Percentiles rank a stretch among this genome's conserved stretches.
Evolutionary conservation across 805 yeast genomes (phyloP).

Genomic region (Kluyveromyces siamensis): DNA sequence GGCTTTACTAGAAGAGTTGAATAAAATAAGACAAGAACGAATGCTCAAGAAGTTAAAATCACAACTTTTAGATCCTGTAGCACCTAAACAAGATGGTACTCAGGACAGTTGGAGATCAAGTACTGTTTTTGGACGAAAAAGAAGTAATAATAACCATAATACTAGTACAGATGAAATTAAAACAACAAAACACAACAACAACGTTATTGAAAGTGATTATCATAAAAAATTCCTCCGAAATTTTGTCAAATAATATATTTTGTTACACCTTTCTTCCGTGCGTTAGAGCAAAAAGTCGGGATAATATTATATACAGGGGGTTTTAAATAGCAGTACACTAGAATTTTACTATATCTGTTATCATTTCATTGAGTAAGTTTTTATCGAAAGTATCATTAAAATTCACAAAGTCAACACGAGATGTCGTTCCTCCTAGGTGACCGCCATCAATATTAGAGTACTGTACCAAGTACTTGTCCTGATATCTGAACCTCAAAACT

Average conservation of each 20-base stretch:
- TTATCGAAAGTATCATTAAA: slow-evolving; percentile 8
- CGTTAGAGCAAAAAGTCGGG: not conserved
- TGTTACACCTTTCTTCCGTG: not conserved
- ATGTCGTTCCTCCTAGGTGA: slow-evolving; percentile 17
- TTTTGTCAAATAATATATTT: slow-evolving; percentile 25
- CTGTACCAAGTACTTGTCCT: slow-evolving; percentile 24
- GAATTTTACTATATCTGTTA: not conserved
- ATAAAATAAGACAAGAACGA: slow-evolving; percentile 31
- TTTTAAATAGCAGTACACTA: not conserved
- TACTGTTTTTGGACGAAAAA: slow-evolving; percentile 15
- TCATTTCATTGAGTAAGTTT: slow-evolving; percentile 1
- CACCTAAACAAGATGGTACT: slow-evolving; percentile 6
- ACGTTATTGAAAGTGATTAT: slow-evolving; percentile 32
- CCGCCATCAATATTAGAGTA: slow-evolving; percentile 24
- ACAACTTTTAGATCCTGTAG: slow-evolving; percentile 11
- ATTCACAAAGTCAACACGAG: slow-evolving; percentile 24
- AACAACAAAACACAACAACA: slow-evolving; percentile 22
- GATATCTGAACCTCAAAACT: slow-evolving; percentile 18
- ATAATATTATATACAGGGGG: not conserved
- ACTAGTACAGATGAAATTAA: too few relatives aligned
- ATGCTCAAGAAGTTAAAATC: slow-evolving; percentile 19
- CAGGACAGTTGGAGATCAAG: slow-evolving; percentile 13
- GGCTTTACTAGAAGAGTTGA: slow-evolving; percentile 35
- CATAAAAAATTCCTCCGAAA: slow-evolving; percentile 36
- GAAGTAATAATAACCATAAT: slow-evolving; percentile 10